A percentile compares a stretch with the other conserved stretches of the same genome.
phyloP scores from a whole-genome alignment of 2,329 filamentous ascomycete genomes.

The Talaromyces sp. region DNA sequence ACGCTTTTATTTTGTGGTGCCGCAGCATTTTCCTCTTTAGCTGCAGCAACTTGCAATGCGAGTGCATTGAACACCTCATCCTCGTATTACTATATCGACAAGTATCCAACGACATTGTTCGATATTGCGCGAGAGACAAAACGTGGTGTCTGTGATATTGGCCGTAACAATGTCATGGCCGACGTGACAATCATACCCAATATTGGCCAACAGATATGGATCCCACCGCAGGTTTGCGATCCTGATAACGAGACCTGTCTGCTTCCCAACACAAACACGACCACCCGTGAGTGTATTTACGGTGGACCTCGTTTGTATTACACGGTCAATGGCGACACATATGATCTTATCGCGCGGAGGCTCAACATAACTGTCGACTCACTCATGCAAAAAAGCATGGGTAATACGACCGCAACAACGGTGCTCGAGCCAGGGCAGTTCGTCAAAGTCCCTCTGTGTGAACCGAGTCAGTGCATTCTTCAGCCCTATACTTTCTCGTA shows the following conservation, averaged over 20 bases:
- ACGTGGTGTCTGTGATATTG: constrained; percentile 13
- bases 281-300: constrained; percentile 11
- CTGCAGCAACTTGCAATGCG: neutral
- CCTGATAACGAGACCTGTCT: constrained; percentile 15
- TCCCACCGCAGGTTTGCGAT: constrained; percentile 9
- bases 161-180: constrained; percentile 14
- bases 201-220: constrained; percentile 12
- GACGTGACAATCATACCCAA: constrained; percentile 16
- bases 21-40: neutral
- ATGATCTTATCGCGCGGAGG: constrained; percentile 11
- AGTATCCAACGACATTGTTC: constrained; percentile 1
- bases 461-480: neutral
- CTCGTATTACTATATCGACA: neutral
- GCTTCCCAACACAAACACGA: constrained; percentile 5
- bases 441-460: neutral
- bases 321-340: constrained; percentile 15
- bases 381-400: neutral
- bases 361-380: constrained; percentile 14
- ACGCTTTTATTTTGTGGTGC: neutral
- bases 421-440: neutral
- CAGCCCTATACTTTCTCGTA: constrained; percentile 13
- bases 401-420: neutral
- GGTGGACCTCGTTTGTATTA: constrained; percentile 17
- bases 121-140: constrained; percentile 9
- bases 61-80: neutral